Percentiles rank a stretch among this genome's conserved stretches.
These are phyloP conservation scores for Citrus trifoliata DNA, from an alignment of 345 rosid genomes.

Conservation along the genomic window DNA sequence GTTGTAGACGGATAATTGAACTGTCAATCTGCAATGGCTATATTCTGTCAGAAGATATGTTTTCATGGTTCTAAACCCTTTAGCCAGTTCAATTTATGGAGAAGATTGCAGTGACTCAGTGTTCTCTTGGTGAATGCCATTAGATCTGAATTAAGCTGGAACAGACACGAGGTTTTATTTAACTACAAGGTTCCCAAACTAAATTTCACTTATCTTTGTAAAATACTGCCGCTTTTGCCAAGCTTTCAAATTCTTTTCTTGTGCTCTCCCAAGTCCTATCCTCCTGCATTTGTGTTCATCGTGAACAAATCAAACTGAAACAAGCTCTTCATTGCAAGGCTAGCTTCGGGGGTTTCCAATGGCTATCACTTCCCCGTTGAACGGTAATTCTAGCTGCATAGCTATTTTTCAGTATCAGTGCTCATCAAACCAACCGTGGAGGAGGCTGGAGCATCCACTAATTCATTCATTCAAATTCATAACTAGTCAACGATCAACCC, in stretches of 20 bases:
- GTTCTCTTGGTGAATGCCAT: too few relatives aligned
- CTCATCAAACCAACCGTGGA: conserved; percentile 40
- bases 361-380: conserved; percentile 40
- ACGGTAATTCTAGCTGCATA: conserved; percentile 27
- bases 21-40: not conserved
- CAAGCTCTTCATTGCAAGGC: conserved; percentile 24
- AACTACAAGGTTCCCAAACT: not conserved
- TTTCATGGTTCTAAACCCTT: not conserved
- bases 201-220: conserved; percentile 1
- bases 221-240: conserved; percentile 37
- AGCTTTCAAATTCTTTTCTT: conserved; percentile 6
- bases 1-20: not conserved
- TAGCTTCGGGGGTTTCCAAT: conserved; percentile 34
- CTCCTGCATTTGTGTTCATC: conserved; percentile 29
- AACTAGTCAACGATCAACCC: not conserved
- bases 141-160: not conserved
- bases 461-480: not conserved
- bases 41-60: not conserved
- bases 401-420: conserved; percentile 48
- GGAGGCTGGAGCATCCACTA: conserved; percentile 31
- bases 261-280: conserved; percentile 34
- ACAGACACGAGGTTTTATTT: too few relatives aligned
- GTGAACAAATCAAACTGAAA: conserved; percentile 36
- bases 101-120: too few relatives aligned
- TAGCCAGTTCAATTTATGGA: not conserved